Evolutionary conservation across 176 grass and related monocot species (phyloP), one percentile per base, ranked within the genome.

Genomic region (Triticum urartu): DNA sequence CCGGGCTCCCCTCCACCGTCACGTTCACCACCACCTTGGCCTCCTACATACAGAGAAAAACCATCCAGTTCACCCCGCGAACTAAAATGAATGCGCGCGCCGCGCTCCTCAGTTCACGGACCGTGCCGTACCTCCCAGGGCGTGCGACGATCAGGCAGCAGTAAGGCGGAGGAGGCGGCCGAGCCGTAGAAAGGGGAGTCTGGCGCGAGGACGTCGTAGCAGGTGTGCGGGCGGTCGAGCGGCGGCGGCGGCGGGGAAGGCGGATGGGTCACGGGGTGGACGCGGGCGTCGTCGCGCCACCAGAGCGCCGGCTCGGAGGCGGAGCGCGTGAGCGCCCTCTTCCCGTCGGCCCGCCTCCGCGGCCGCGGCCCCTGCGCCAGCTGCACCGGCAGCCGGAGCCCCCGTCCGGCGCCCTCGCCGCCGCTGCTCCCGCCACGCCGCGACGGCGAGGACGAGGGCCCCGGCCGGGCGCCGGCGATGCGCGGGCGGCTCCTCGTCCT

Each of bases 21-120:
- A 98, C 95, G 78, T 82, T 98, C 56, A 98, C 75, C 72, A 98
- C 78, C 84, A 98, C 93, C 84, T 95, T 98, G 6, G 84, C 87
- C 67, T 92, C 84, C 86, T 88, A 22, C 68, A 2, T 88, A 22
- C 48, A 2, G 18, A 64, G 11, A 78, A 11, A 28, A 71, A 39
- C 13, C 72, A 26, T 21, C 24, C 73, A 74, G 85, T 79, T 36
- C 12, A 35, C 50, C 25, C 33, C 15, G 18, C 14, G 9, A 25
- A 26, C 61, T 5, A 75, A n/a, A 26, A 36, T 2, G 10, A 3
- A 4, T 36, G 32, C 22, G 17, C 14, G 32, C 40, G n/a, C 20
- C 26, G 20, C 54, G 77, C 11, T 13, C 24, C 5, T 42, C 18
- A 12, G 14, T 5, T n/a, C 26, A 58, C 32, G 77, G 0, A 4